phyloP scores from a whole-genome alignment of 352 stramenopile genomes.

The Pythium dissimile region DNA sequence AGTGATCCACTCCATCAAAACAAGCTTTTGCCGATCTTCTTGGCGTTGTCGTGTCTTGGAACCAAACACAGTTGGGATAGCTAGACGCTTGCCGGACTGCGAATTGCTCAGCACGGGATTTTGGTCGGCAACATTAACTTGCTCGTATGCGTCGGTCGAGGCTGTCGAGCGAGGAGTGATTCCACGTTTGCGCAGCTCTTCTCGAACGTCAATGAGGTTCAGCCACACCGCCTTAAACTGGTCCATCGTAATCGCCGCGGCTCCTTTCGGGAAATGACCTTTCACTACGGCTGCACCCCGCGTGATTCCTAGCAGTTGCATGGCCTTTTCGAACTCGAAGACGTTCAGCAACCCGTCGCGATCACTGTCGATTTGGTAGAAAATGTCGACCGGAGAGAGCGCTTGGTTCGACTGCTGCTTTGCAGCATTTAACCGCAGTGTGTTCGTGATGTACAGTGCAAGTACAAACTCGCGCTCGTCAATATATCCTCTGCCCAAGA shows the following conservation, averaged over 20 bases:
- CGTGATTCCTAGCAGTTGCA: conserved; percentile 42
- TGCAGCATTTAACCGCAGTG: conserved; percentile 32
- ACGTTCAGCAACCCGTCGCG: conserved; percentile 54
- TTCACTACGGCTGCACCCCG: conserved; percentile 8
- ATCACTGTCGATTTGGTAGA: conserved; percentile 57
- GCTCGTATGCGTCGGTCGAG: too few relatives aligned
- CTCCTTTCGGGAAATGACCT: conserved; percentile 32
- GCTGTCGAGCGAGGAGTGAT: conserved; percentile 12
- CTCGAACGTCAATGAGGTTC: conserved; percentile 39
- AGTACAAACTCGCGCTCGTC: conserved; percentile 74
- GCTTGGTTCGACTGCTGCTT: conserved; percentile 5
- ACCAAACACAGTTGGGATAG: background rate
- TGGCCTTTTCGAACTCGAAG: conserved; percentile 65
- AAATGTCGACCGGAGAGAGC: conserved; percentile 54
- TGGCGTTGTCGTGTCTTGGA: conserved; percentile 10
- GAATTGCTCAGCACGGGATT: too few relatives aligned
- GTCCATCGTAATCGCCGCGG: conserved; percentile 34
- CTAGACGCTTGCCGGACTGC: too few relatives aligned
- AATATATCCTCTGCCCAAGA: conserved; percentile 41
- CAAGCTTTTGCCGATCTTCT: conserved; percentile 24
- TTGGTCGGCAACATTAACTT: too few relatives aligned
- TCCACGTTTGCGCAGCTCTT: conserved; percentile 40
- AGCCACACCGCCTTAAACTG: conserved; percentile 61
- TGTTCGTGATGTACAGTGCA: conserved; percentile 73
- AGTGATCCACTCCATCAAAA: conserved; percentile 35